These are phyloP conservation scores for Halophytophthora polymorphica DNA, from an alignment of 352 stramenopile genomes.

Conservation along the genomic window DNA sequence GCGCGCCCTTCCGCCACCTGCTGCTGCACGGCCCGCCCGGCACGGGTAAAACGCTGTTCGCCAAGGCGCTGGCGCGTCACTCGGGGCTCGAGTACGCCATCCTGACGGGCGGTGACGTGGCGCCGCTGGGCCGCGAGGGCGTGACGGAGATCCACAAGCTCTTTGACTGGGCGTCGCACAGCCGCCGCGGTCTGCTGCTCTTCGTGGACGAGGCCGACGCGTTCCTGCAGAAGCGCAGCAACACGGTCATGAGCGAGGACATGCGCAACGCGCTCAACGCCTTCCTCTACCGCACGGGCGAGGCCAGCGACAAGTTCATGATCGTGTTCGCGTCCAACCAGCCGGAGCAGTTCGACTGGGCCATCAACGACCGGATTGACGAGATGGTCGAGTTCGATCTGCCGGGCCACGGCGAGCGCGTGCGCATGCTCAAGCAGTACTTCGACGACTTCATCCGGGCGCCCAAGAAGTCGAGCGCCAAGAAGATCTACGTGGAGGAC, in stretches of 20 bases:
- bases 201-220: conserved; percentile 99
- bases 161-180: conserved; percentile 99
- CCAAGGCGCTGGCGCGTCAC: conserved; percentile 94
- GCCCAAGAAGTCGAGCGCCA: conserved; percentile 83
- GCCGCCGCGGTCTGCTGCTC: conserved; percentile 92
- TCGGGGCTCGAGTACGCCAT: conserved; percentile 99
- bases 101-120: conserved; percentile 98
- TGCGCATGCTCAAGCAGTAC: conserved; percentile 98
- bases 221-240: conserved; percentile 97
- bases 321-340: conserved; percentile 99
- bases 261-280: conserved; percentile 99
- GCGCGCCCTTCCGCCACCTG: conserved; percentile 97
- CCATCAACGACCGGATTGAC: conserved; percentile 99
- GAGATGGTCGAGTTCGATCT: conserved; percentile 98
- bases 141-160: conserved; percentile 99
- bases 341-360: conserved; percentile 98
- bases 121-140: conserved; percentile 94
- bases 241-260: conserved; percentile 94
- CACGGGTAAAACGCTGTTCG: conserved; percentile 99
- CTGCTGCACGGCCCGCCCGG: conserved; percentile 96
- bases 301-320: conserved; percentile 99
- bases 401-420: conserved; percentile 91
- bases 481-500: conserved; percentile 89
- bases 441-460: conserved; percentile 96
- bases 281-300: conserved; percentile 98